These are phyloP conservation scores for Penicillium frequentans DNA, from an alignment of 2,329 filamentous ascomycete species.

Conservation along the genomic window DNA sequence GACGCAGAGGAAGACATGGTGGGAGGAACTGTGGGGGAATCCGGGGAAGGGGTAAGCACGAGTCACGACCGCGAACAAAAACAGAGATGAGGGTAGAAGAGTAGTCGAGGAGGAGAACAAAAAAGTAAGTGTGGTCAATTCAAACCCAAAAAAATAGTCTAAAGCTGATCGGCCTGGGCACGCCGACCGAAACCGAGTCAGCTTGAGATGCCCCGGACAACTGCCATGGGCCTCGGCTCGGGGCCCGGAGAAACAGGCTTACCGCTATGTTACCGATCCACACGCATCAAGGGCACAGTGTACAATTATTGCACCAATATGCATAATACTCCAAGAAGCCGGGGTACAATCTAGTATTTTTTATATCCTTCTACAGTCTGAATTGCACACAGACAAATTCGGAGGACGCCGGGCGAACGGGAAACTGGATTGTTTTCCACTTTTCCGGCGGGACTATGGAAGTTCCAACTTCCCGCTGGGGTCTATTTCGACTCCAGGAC, in stretches of 20 bases:
- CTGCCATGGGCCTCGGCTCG: conserved; percentile 21
- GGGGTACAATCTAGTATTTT: too few relatives aligned
- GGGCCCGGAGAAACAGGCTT: conserved; percentile 18
- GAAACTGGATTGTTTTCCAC: conserved; percentile 13
- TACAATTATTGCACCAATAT: too few relatives aligned
- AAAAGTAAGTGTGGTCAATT: conserved; percentile 2
- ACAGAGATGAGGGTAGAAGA: background rate
- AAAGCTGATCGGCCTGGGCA: conserved; percentile 10
- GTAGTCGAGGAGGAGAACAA: conserved; percentile 2
- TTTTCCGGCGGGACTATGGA: conserved; percentile 23
- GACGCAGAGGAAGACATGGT: conserved; percentile 34
- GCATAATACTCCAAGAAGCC: too few relatives aligned
- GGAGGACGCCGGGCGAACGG: conserved; percentile 24
- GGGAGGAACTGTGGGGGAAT: conserved; percentile 7
- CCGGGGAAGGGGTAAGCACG: conserved; percentile 3
- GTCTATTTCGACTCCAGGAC: too few relatives aligned
- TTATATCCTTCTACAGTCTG: background rate
- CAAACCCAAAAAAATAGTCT: conserved; percentile 4
- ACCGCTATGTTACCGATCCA: background rate
- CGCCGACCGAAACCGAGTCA: conserved; percentile 22
- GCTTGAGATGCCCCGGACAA: conserved; percentile 18
- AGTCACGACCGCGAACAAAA: background rate
- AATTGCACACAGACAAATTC: background rate
- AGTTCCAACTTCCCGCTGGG: conserved; percentile 2
- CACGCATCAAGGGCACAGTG: background rate